phyloP scores from a whole-genome alignment of 2,329 filamentous ascomycete species.

The Diaporthe longicolla region DNA sequence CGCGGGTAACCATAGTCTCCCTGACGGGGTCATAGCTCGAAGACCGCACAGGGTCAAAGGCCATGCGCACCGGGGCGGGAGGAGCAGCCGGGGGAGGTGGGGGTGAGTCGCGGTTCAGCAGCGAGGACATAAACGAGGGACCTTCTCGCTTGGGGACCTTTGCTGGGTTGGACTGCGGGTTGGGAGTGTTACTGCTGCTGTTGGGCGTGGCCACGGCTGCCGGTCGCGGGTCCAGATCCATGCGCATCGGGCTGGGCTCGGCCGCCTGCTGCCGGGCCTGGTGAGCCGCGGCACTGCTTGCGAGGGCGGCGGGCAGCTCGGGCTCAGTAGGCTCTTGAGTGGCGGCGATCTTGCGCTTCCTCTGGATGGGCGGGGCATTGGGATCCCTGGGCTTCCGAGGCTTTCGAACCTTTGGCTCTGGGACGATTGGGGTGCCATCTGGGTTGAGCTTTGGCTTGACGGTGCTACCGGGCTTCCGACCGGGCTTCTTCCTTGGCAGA shows the following conservation, averaged over 20 bases:
- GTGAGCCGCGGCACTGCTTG: conserved; percentile 48
- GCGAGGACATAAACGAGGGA: conserved; percentile 68
- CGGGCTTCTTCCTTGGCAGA: conserved; percentile 73
- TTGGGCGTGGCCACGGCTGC: conserved; percentile 45
- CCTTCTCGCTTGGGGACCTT: conserved; percentile 67
- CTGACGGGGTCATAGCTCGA: conserved; percentile 77
- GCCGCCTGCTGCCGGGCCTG: conserved; percentile 53
- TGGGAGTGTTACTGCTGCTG: conserved; percentile 43
- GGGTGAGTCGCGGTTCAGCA: conserved; percentile 68
- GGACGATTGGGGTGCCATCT: conserved; percentile 53
- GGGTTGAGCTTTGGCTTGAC: conserved; percentile 60
- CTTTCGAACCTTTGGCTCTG: conserved; percentile 65
- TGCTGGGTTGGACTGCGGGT: conserved; percentile 55
- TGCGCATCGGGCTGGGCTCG: conserved; percentile 56
- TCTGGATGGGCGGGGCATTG: conserved; percentile 67
- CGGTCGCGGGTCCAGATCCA: conserved; percentile 50
- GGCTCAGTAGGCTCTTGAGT: conserved; percentile 48
- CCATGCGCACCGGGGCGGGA: conserved; percentile 79
- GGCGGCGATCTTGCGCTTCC: conserved; percentile 66
- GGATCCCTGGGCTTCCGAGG: conserved; percentile 72
- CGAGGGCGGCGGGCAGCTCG: conserved; percentile 42
- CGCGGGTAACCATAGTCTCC: conserved; percentile 71
- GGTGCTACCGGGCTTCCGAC: conserved; percentile 73
- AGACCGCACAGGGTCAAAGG: conserved; percentile 90
- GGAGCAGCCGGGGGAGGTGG: conserved; percentile 60